Evolutionary conservation across 2,329 filamentous ascomycete species (phyloP).

Genomic region (Stagonosporopsis cucurbitacearum): DNA sequence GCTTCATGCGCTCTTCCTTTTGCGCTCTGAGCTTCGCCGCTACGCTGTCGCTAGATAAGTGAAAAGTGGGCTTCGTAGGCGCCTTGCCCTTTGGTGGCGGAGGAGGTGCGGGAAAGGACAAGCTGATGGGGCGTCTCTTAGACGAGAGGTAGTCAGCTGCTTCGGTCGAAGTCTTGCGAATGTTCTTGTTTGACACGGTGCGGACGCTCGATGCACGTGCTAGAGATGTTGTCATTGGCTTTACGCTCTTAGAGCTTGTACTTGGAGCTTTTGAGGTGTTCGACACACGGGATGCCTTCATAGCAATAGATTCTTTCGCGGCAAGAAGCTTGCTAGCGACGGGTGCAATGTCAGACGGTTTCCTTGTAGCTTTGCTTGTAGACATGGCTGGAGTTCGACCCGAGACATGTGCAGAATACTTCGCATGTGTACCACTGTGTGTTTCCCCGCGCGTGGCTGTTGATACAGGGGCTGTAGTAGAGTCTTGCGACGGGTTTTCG

Average conservation of each 20-base stretch:
- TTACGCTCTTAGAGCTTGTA: conserved; percentile 37
- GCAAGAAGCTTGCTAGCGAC: background rate
- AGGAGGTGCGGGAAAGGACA: conserved; percentile 56
- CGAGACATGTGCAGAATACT: background rate
- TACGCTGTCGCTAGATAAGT: conserved; percentile 60
- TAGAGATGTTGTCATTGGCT: conserved; percentile 34
- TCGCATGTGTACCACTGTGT: conserved; percentile 3
- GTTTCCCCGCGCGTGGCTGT: conserved; percentile 15
- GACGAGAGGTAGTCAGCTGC: conserved; percentile 49
- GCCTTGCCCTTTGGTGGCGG: conserved; percentile 57
- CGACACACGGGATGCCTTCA: conserved; percentile 15
- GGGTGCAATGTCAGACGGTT: background rate
- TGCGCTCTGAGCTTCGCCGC: conserved; percentile 61
- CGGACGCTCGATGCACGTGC: conserved; percentile 39
- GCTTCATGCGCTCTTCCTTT: conserved; percentile 56
- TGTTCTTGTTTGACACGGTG: conserved; percentile 29
- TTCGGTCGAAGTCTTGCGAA: conserved; percentile 32
- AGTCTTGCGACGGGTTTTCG: conserved; percentile 38
- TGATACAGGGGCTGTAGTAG: conserved; percentile 13
- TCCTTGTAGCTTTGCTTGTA: background rate
- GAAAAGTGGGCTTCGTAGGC: conserved; percentile 58
- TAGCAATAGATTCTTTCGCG: background rate
- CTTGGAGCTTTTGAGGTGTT: conserved; percentile 39
- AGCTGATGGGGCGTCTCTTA: conserved; percentile 56
- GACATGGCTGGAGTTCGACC: background rate